Evolutionary conservation across 2,329 filamentous ascomycete species (phyloP), one percentile per base, ranked within the genome.

Genomic region (Zarea fungicola): DNA sequence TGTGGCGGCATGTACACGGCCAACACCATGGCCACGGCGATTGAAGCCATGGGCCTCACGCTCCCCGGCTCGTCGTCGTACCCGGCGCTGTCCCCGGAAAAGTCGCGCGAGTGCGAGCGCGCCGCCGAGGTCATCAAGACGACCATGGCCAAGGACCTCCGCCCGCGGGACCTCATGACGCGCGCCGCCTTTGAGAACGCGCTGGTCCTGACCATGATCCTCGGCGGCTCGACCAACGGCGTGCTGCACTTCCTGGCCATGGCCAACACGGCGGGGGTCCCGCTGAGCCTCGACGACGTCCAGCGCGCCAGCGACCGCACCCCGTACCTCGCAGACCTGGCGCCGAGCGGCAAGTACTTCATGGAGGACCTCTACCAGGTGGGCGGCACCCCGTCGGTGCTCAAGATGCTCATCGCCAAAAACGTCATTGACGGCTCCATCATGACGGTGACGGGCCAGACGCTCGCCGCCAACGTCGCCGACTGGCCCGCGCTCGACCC

Each of bases 181-280:
- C 87, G 86, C 55, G 78, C 78, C 1, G 81, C 87, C 0, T 92
- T 96, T 53, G 88, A 95, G 65, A 96, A 96, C 62, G 90, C 90
- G 1, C 75, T 96, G 18, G 86, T 92, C 1, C 81, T 95, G 66
- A 93, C 89, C 64, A 95, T 95, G 87, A 85, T 88, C 3, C 76
- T 96, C n/a, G 90, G 90, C 46, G 90, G 90, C 46, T 89, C 84
- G 43, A 96, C 90, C 48, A 96, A 96, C 65, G 87, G 87, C 28
- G 87, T 95, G 3, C 76, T 96, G 48, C 90, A 96, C 65, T 84
- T 95, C 62, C 80, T 96, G 41, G 90, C 90, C 58, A 95, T 96
- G 85, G 90, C 90, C 34, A 85, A 87, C 61, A 88, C 88, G 1
- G 90, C 89, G 29, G 86, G 84, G 54, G 85, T 95, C 1, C 72